Base-by-base conservation (phyloP, 352 stramenopile species). In the Phytophthora europaea region DNA sequence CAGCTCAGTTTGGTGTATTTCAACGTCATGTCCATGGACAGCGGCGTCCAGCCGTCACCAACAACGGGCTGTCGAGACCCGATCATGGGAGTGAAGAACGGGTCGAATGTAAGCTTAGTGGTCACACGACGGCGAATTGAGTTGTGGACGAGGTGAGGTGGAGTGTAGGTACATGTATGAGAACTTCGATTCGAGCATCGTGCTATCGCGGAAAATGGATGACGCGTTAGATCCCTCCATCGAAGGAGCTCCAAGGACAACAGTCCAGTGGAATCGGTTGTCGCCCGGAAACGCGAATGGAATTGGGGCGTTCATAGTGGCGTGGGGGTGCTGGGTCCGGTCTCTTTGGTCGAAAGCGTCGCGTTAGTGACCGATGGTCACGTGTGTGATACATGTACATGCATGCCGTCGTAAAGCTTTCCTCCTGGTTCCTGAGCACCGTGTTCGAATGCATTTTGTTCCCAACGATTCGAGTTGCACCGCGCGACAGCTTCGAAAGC, bases 1-100 rank as follows among this genome's bases (percentile, higher is more conserved):
- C 65, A 70, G 34, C 70, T 76, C 20, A 76, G 20, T 4, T 69
- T 73, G 47, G 61, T 73, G 45, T 67, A 73, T 33, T 75, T 73
- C 34, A 75, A 56, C 6, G 36, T 43, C 31, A 67, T 58, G 26
- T 72, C 40, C 45, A 72, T 71, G 28, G 72, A 61, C 18, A 79
- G 47, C 23, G 72, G 72, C 7, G 67, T 76, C 67, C 72, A 79
- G 58, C 72, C 72, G 55, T 70, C 63, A 15, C 38, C 51, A 4
- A 23, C 54, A 10, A 59, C 40, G 10, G 66, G 68, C 9, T 31
- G 47, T 61, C 56, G 65, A 47, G 43, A 58, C n/a, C 62, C 47
- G 13, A 38, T 18, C 38, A 50, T 20, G 7, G 28, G 36, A 16
- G 40, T 2, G 40, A 20, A 9, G 18, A 31, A 31, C 6, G 28